Evolutionary conservation across 2,329 filamentous ascomycete species (phyloP).

Genomic region (Decorospora gaudefroyi): DNA sequence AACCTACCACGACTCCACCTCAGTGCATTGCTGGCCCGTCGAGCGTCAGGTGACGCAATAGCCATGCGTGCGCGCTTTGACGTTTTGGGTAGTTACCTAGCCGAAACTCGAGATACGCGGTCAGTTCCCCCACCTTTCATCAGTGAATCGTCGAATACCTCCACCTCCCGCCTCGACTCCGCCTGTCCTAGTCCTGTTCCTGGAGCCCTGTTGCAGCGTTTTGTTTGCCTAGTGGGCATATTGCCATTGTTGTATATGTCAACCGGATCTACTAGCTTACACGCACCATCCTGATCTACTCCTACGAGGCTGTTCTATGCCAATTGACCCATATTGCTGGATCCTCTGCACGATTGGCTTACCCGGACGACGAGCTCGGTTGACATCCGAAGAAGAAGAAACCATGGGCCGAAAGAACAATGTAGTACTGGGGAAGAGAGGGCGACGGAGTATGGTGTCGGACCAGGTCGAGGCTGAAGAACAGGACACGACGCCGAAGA

Average conservation of each 20-base stretch:
- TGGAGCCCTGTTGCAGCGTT: neutral
- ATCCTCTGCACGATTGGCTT: too few species aligned
- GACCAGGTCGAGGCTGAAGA: conserved; percentile 8
- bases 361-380: neutral
- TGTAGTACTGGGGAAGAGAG: conserved; percentile 13
- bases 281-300: too few species aligned
- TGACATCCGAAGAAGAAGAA: neutral
- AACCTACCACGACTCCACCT: neutral
- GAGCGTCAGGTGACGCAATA: conserved; percentile 10
- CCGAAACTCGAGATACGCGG: conserved; percentile 3
- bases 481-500: conserved; percentile 5
- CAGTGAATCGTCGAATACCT: neutral
- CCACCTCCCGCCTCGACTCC: conserved; percentile 1
- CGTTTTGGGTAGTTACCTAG: neutral
- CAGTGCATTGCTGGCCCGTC: too few species aligned
- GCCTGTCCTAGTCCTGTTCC: conserved; percentile 6
- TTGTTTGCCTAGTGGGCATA: neutral
- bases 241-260: conserved; percentile 6
- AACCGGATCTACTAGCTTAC: too few species aligned
- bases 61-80: conserved; percentile 14
- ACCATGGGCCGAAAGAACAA: conserved; percentile 9
- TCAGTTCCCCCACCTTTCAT: conserved; percentile 6
- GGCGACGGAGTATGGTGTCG: conserved; percentile 1
- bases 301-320: too few species aligned
- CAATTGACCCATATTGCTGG: too few species aligned